Percentiles rank a stretch among this genome's conserved stretches.
phyloP scores from a whole-genome alignment of 768 basidiomycete genomes.

The Leccinum arenicola region DNA sequence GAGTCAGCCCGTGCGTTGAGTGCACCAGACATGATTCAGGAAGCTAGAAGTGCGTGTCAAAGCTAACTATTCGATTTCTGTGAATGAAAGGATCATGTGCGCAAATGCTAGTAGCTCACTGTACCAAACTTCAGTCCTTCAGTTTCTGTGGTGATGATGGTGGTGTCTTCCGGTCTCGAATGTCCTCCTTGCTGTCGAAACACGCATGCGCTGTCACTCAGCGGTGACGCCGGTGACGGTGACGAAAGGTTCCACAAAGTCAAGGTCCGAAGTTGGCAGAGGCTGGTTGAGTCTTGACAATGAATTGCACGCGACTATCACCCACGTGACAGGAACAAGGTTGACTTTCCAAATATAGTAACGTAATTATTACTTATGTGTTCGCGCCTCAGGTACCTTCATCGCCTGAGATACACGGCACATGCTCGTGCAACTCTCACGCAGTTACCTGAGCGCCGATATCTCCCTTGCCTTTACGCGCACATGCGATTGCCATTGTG shows the following conservation, averaged over 20 bases:
- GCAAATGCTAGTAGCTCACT: slow-evolving; percentile 7
- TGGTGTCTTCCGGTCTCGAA: not conserved
- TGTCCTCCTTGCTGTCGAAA: not conserved
- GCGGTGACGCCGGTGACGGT: not conserved
- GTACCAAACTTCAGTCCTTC: not conserved
- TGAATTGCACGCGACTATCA: not conserved
- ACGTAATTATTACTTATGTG: no score
- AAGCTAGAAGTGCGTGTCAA: not conserved
- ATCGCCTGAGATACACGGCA: no score
- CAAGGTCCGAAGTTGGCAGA: no score
- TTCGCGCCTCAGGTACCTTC: no score
- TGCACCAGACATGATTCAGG: slow-evolving; percentile 40
- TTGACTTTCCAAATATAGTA: not conserved
- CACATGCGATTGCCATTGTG: no score
- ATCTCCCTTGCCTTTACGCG: no score
- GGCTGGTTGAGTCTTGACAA: no score
- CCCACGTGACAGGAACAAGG: not conserved
- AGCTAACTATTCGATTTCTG: not conserved
- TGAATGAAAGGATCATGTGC: not conserved
- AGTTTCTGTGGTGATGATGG: not conserved
- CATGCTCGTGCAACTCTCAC: no score
- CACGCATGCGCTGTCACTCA: slow-evolving; percentile 1
- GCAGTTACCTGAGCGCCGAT: no score
- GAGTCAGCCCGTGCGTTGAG: slow-evolving; percentile 39
- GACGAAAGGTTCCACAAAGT: no score